phyloP scores from a whole-genome alignment of 176 grass and related monocot genomes.

The Oryza officinalis region DNA sequence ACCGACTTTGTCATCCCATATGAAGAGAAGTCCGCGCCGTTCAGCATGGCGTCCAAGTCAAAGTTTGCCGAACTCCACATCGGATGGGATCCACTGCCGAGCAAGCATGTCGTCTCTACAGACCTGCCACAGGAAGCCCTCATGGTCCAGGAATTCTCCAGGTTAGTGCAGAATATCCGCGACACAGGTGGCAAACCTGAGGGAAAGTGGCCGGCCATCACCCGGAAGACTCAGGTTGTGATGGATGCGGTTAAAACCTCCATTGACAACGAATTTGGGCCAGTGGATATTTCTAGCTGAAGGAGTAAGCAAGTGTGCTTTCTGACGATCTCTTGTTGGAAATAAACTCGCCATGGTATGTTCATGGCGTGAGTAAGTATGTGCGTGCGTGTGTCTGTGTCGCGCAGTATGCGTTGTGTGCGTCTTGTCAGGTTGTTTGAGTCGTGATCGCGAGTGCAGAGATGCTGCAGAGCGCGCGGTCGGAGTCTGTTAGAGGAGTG shows the following conservation, averaged over 20 bases:
- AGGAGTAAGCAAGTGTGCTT: background rate
- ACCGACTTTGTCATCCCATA: conserved; percentile 69
- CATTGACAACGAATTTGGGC: conserved; percentile 46
- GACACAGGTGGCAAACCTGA: conserved; percentile 64
- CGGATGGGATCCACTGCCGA: conserved; percentile 62
- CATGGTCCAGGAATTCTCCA: conserved; percentile 71
- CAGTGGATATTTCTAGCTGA: conserved; percentile 50
- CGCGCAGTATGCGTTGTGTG: no score
- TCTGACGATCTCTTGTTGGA: background rate
- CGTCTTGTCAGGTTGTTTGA: no score
- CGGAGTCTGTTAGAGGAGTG: no score
- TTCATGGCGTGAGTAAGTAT: no score
- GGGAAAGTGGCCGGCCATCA: conserved; percentile 65
- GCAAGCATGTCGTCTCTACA: conserved; percentile 37
- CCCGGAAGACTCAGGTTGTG: conserved; percentile 70
- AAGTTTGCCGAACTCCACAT: conserved; percentile 41
- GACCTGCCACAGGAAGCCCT: conserved; percentile 71
- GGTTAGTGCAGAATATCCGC: conserved; percentile 53
- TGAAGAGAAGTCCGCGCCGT: conserved; percentile 46
- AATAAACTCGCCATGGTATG: no score
- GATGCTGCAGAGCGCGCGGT: no score
- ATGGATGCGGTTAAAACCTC: conserved; percentile 74
- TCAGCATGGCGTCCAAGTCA: conserved; percentile 43
- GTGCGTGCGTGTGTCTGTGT: no score
- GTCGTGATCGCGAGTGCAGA: no score